These are phyloP conservation scores for Pestalotiopsis sp. DNA, from an alignment of 2,329 filamentous ascomycete genomes.

Conservation along the genomic window DNA sequence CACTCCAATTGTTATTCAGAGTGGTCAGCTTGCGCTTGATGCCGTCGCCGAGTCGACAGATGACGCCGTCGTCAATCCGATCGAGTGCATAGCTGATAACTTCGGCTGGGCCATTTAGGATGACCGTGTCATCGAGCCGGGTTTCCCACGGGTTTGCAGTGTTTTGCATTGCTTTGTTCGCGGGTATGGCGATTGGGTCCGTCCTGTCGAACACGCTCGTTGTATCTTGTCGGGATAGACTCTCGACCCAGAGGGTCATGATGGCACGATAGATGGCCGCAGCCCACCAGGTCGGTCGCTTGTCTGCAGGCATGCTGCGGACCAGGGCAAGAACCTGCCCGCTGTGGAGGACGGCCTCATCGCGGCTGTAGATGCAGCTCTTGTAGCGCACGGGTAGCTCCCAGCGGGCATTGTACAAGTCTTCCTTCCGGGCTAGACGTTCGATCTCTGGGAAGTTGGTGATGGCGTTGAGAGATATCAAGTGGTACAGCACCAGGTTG, in stretches of 20 bases:
- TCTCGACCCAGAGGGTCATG: slow-evolving; percentile 65
- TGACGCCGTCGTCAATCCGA: slow-evolving; percentile 41
- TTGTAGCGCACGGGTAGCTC: slow-evolving; percentile 59
- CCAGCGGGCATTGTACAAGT: slow-evolving; percentile 57
- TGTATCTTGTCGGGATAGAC: slow-evolving; percentile 50
- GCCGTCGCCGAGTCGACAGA: slow-evolving; percentile 46
- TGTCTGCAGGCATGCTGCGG: slow-evolving; percentile 59
- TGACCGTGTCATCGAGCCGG: slow-evolving; percentile 33
- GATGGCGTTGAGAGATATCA: slow-evolving; percentile 70
- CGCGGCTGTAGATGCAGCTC: slow-evolving; percentile 64
- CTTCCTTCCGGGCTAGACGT: slow-evolving; percentile 64
- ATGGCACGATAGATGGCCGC: slow-evolving; percentile 69
- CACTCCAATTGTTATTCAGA: slow-evolving; percentile 42
- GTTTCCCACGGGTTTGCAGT: slow-evolving; percentile 40
- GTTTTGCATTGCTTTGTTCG: slow-evolving; percentile 38
- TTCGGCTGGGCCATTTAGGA: slow-evolving; percentile 39
- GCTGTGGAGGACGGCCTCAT: slow-evolving; percentile 68
- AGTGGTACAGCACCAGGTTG: slow-evolving; percentile 70
- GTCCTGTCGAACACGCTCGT: slow-evolving; percentile 27
- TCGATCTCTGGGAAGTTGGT: slow-evolving; percentile 71
- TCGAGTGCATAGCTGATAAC: slow-evolving; percentile 44
- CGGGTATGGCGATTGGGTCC: too few species aligned
- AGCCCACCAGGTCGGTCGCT: slow-evolving; percentile 72
- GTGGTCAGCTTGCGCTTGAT: slow-evolving; percentile 45
- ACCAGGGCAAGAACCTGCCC: slow-evolving; percentile 68